Evolutionary conservation across 2,329 filamentous ascomycete genomes (phyloP), one percentile per base, ranked within the genome.

Genomic region (Xylariales sp.): DNA sequence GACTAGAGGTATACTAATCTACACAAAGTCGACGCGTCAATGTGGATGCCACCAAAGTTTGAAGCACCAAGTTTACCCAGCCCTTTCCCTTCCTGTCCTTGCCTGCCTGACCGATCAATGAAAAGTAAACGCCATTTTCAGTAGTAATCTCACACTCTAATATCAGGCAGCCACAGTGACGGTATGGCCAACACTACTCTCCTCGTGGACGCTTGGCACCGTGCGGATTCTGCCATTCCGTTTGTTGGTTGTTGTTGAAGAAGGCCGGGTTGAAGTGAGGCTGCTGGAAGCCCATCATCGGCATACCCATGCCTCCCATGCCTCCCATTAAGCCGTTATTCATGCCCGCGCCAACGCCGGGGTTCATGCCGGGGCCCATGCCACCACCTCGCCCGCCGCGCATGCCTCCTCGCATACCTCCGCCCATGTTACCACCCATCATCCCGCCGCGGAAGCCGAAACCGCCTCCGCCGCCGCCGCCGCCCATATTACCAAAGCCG

Each of bases 191-290:
- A n/a, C 23, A 32, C 67, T 74, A 78, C 68, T 75, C 76, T 64
- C 74, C 77, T 30, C 77, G 75, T 6, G 77, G 77, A 46, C 77
- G 70, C 66, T 79, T 79, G 23, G 76, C 76, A 28, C 77, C 77
- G 55, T 79, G 77, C 3, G 77, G 77, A 52, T 79, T 79, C 68
- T 79, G 76, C 77, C 77, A 79, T 18, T 79, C 77, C 34, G 72
- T 74, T 68, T 73, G 75, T 67, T 78, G 77, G 67, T 75, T 76
- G 67, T 69, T 72, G 67, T 71, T 73, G 65, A 79, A 79, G 71
- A 78, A 78, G 34, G 72, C 73, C 9, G 76, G 75, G 70, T 78
- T 78, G 71, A 79, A 79, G 55, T 75, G 76, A 14, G 74, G 76
- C 64, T 74, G 73, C 57, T 76, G 77, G 65, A 77, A 78, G 57